These are phyloP conservation scores for Debaryomyces singareniensis DNA, from an alignment of 1,139 yeast genomes.

Conservation along the genomic window DNA sequence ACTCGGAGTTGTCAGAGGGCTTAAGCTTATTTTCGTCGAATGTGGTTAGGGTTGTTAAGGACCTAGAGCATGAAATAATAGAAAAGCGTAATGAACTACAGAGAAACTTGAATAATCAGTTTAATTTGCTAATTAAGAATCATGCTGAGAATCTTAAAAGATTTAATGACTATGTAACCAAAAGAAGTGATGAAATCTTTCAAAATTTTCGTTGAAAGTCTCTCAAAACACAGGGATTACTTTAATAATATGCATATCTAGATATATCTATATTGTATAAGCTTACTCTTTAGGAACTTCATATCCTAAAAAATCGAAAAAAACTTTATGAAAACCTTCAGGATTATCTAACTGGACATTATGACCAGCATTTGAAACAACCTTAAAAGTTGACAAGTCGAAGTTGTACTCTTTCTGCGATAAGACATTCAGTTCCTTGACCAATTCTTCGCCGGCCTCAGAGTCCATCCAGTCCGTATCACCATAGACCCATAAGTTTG, in stretches of 20 bases:
- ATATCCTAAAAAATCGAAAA: conserved; percentile 35
- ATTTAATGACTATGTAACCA: conserved; percentile 6
- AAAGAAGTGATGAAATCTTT: conserved; percentile 7
- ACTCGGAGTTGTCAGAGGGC: not conserved
- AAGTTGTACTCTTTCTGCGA: conserved; percentile 11
- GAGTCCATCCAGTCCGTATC: conserved; percentile 44
- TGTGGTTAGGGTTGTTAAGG: conserved; percentile 5
- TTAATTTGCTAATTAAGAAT: conserved; percentile 6
- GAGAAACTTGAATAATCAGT: conserved; percentile 7
- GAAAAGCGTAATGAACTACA: conserved; percentile 8
- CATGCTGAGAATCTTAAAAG: conserved; percentile 7
- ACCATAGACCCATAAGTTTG: conserved; percentile 40
- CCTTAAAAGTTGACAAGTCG: conserved; percentile 28
- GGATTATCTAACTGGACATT: conserved; percentile 76
- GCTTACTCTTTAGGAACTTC: too few species aligned
- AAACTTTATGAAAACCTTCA: conserved; percentile 20
- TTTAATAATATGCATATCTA: too few species aligned
- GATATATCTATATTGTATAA: conserved; percentile 1
- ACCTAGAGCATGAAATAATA: conserved; percentile 9
- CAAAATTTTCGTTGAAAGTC: not conserved
- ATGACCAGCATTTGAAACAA: conserved; percentile 62
- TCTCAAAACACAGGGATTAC: too few species aligned
- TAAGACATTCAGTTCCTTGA: conserved; percentile 31
- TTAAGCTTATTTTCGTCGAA: not conserved
- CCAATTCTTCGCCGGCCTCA: conserved; percentile 36